Evolutionary conservation across 305 asterid species (phyloP).

Genomic region (Nicotiana rustica): DNA sequence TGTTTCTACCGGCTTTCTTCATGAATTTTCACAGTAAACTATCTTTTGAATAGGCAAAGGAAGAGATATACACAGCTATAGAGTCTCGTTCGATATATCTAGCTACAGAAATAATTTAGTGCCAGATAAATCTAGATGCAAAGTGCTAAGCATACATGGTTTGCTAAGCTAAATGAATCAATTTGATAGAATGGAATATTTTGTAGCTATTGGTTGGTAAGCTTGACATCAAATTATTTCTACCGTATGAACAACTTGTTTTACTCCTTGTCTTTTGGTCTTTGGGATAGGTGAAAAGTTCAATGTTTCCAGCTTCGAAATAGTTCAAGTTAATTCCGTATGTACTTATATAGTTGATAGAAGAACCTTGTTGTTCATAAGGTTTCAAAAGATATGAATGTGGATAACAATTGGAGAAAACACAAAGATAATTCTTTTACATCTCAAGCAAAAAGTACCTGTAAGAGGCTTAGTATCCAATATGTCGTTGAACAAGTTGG

Average conservation of each 20-base stretch:
- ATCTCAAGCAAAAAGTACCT: slow-evolving; percentile 50
- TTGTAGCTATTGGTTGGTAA: background rate
- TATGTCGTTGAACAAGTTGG: slow-evolving; percentile 61
- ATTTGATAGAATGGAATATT: background rate
- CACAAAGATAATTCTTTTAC: background rate
- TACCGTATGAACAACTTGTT: background rate
- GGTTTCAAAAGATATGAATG: background rate
- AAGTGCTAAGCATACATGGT: background rate
- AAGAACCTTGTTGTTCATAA: background rate
- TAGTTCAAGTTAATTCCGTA: background rate
- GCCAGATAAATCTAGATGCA: background rate
- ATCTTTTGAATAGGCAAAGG: slow-evolving; percentile 7
- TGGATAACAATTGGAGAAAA: background rate
- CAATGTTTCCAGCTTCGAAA: too few species aligned
- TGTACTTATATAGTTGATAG: background rate
- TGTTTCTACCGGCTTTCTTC: background rate
- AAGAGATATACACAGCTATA: background rate
- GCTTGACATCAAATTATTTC: background rate
- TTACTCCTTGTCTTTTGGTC: background rate
- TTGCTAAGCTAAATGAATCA: background rate
- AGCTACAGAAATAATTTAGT: background rate
- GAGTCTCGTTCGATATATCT: background rate
- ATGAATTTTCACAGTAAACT: background rate
- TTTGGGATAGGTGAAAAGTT: too few species aligned
- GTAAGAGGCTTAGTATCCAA: slow-evolving; percentile 66